Evolutionary conservation across 176 grass and related monocot species (phyloP).

Genomic region (Urochloa ruziziensis): DNA sequence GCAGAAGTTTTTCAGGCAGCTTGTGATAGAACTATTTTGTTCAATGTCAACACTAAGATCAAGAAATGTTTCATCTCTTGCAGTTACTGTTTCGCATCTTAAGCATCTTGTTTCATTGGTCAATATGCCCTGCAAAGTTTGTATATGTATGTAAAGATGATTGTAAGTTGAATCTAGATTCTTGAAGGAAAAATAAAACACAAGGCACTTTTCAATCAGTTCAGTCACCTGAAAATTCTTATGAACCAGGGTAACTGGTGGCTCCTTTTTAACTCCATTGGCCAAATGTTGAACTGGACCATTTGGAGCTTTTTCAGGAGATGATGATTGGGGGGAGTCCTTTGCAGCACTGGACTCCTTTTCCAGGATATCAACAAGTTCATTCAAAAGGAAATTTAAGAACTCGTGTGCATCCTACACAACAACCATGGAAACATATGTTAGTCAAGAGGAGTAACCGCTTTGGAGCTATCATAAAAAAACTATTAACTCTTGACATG

Average conservation of each 20-base stretch:
- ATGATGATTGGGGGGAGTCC: slow-evolving; percentile 54
- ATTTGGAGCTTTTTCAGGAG: slow-evolving; percentile 68
- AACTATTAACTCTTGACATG: background rate
- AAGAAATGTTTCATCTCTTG: slow-evolving; percentile 89
- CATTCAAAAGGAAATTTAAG: slow-evolving; percentile 92
- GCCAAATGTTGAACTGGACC: slow-evolving; percentile 45
- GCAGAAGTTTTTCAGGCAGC: slow-evolving; percentile 96
- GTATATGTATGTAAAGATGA: slow-evolving; percentile 22
- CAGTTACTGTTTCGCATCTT: slow-evolving; percentile 90
- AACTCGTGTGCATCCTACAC: slow-evolving; percentile 96
- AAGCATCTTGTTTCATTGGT: slow-evolving; percentile 93
- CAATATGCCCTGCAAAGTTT: slow-evolving; percentile 71
- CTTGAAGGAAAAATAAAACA: slow-evolving; percentile 1
- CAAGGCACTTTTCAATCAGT: slow-evolving; percentile 1
- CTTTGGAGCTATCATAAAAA: background rate
- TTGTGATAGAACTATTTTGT: slow-evolving; percentile 97
- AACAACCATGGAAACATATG: slow-evolving; percentile 25
- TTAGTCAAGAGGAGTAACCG: slow-evolving; percentile 13
- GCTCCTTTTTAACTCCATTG: slow-evolving; percentile 80
- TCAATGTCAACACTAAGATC: slow-evolving; percentile 93
- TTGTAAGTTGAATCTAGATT: background rate
- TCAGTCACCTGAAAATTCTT: slow-evolving; percentile 83
- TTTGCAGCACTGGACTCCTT: slow-evolving; percentile 64
- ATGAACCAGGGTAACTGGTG: slow-evolving; percentile 76
- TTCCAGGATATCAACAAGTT: slow-evolving; percentile 94